A percentile compares a stretch with the other conserved stretches of the same genome.
These are phyloP conservation scores for Vachellia pachyceras DNA, from an alignment of 306 rosid species.

Conservation along the genomic window DNA sequence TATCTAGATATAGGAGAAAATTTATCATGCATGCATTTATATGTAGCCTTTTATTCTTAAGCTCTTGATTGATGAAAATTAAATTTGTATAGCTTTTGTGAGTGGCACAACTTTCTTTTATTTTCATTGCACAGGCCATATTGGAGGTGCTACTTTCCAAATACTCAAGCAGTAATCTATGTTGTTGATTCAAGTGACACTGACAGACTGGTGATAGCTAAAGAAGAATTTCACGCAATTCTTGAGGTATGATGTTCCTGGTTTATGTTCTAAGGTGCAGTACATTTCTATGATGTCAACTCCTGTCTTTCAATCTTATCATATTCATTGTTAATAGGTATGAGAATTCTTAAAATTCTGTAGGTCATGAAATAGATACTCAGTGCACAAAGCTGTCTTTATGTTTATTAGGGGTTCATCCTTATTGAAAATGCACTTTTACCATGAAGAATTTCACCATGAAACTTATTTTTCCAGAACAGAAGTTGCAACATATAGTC, in stretches of 20 bases:
- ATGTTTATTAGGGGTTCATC: background rate
- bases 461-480: background rate
- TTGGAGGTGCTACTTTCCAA: conserved; percentile 99
- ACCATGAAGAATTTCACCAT: background rate
- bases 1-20: background rate
- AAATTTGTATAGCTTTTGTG: too few relatives aligned
- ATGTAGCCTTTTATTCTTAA: background rate
- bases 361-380: background rate
- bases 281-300: conserved; percentile 5
- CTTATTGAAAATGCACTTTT: background rate
- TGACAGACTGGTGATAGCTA: conserved; percentile 93
- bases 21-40: background rate
- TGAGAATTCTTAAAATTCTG: background rate
- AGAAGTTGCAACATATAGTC: background rate
- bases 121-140: conserved; percentile 71
- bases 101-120: too few relatives aligned
- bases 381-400: background rate
- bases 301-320: too few relatives aligned
- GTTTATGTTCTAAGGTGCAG: background rate
- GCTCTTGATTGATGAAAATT: conserved; percentile 25
- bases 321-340: too few relatives aligned
- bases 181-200: conserved; percentile 97
- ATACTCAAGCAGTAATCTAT: conserved; percentile 98
- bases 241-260: conserved; percentile 66
- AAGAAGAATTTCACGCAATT: conserved; percentile 96